Evolutionary conservation across 768 basidiomycete species (phyloP).

Genomic region (Phaeotremella fagi): DNA sequence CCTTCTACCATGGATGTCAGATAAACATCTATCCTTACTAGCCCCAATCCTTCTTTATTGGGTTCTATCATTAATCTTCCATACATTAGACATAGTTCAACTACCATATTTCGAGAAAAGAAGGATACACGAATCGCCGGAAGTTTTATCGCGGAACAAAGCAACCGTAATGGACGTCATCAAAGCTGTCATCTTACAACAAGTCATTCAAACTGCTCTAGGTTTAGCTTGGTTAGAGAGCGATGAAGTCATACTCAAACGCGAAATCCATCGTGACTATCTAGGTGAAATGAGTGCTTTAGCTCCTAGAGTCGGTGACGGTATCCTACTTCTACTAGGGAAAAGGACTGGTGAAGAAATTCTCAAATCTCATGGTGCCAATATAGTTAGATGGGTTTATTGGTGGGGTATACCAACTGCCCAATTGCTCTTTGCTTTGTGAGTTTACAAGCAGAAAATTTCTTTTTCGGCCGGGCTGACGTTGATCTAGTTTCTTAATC

Average conservation of each 20-base stretch:
- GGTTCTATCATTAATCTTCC: constrained; percentile 72
- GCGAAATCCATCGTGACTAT: constrained; percentile 44
- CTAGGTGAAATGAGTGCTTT: constrained; percentile 36
- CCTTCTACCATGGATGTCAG: constrained; percentile 58
- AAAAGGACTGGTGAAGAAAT: constrained; percentile 49
- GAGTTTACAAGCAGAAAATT: constrained; percentile 48
- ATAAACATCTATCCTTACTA: constrained; percentile 65
- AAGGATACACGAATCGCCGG: constrained; percentile 80
- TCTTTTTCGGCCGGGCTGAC: neutral
- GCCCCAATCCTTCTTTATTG: constrained; percentile 82
- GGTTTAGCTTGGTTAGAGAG: constrained; percentile 66
- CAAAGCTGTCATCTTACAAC: constrained; percentile 77
- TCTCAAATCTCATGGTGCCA: constrained; percentile 49
- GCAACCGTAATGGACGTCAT: constrained; percentile 69
- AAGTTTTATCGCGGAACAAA: constrained; percentile 69
- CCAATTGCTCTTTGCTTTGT: constrained; percentile 79
- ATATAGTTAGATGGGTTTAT: constrained; percentile 63
- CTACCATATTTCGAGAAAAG: constrained; percentile 69
- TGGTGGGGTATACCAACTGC: constrained; percentile 85
- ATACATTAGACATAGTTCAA: constrained; percentile 66
- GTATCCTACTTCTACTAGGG: constrained; percentile 52
- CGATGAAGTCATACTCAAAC: constrained; percentile 34
- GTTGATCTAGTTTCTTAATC: constrained; percentile 68
- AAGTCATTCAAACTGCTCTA: constrained; percentile 71
- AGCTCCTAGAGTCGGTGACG: constrained; percentile 49